A percentile compares a stretch with the other conserved stretches of the same genome.
These are phyloP conservation scores for Craspedostauros australis DNA, from an alignment of 108 stramenopile species.

Conservation along the genomic window DNA sequence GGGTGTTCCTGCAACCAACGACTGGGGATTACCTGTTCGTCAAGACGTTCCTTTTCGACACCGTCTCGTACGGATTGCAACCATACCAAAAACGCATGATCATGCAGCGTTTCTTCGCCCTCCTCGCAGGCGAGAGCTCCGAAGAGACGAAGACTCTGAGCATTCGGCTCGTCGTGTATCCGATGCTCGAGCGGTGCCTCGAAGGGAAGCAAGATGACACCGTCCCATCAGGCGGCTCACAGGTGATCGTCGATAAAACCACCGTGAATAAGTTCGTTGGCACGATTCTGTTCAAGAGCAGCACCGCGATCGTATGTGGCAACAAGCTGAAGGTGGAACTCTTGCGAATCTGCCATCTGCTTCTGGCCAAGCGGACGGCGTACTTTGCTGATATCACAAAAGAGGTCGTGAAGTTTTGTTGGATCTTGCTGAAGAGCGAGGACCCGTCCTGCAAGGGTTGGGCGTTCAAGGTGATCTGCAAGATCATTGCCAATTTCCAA, in stretches of 20 bases:
- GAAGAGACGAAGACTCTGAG: conserved; percentile 76
- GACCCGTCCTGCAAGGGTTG: conserved; percentile 81
- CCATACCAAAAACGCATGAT: conserved; percentile 42
- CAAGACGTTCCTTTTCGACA: conserved; percentile 31
- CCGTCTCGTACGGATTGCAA: conserved; percentile 34
- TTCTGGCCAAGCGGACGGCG: conserved; percentile 65
- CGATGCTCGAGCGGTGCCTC: conserved; percentile 40
- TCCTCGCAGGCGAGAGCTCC: conserved; percentile 63
- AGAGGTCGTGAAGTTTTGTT: conserved; percentile 88
- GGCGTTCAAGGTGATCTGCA: conserved; percentile 86
- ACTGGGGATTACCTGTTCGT: conserved; percentile 72
- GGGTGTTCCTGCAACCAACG: conserved; percentile 68
- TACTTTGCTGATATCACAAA: conserved; percentile 52
- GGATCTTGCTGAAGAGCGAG: conserved; percentile 79
- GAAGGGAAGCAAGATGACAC: background rate
- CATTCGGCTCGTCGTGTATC: conserved; percentile 62
- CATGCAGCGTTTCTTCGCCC: conserved; percentile 61
- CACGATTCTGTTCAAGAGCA: conserved; percentile 34
- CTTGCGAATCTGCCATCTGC: conserved; percentile 66
- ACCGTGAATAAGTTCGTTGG: conserved; percentile 30
- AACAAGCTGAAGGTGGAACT: conserved; percentile 82
- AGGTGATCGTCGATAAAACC: conserved; percentile 13
- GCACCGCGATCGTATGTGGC: conserved; percentile 26
- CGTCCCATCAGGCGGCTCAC: conserved; percentile 1
- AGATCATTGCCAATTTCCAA: conserved; percentile 66